Conservation (phyloP, 768 basidiomycete genomes). For the Tylopilus balloui region DNA sequence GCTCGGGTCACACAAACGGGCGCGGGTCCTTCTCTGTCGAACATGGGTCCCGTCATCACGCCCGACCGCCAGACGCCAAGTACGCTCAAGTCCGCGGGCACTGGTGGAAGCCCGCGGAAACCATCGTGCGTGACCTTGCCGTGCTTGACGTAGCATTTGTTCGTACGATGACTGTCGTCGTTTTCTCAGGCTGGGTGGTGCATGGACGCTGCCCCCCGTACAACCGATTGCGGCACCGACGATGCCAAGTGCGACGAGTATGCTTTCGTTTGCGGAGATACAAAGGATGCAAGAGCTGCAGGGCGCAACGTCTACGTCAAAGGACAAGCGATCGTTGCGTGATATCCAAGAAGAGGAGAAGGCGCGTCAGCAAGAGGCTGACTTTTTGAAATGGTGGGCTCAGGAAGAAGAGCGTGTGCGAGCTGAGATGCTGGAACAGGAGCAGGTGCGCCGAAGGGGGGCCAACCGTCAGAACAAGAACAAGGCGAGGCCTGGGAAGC, state of each 20-base stretch:
- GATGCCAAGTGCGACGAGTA: conserved; percentile 17
- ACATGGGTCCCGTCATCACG: conserved; percentile 59
- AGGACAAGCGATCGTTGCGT: conserved; percentile 59
- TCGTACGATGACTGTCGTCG: not conserved
- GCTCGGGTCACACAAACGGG: conserved; percentile 23
- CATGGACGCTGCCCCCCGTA: conserved; percentile 60
- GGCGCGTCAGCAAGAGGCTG: conserved; percentile 60
- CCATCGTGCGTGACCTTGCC: conserved; percentile 41
- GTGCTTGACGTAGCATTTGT: not conserved
- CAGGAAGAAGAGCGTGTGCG: conserved; percentile 73
- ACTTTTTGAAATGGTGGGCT: conserved; percentile 88
- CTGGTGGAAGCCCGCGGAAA: conserved; percentile 32
- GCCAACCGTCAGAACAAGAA: not conserved
- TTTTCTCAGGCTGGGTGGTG: conserved; percentile 34
- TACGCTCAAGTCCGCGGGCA: conserved; percentile 24
- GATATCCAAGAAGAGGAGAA: conserved; percentile 88
- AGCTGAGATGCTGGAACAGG: conserved; percentile 36
- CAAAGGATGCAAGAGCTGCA: conserved; percentile 72
- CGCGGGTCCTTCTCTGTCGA: conserved; percentile 26
- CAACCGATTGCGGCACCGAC: conserved; percentile 40
- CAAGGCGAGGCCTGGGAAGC: conserved; percentile 7
- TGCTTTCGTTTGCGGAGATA: conserved; percentile 75
- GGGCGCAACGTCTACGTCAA: conserved; percentile 31
- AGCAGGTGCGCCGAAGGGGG: not conserved
- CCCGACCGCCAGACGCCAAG: conserved; percentile 47